These are phyloP conservation scores for Somion occarium DNA, from an alignment of 1,284 basidiomycete species.

Conservation along the genomic window DNA sequence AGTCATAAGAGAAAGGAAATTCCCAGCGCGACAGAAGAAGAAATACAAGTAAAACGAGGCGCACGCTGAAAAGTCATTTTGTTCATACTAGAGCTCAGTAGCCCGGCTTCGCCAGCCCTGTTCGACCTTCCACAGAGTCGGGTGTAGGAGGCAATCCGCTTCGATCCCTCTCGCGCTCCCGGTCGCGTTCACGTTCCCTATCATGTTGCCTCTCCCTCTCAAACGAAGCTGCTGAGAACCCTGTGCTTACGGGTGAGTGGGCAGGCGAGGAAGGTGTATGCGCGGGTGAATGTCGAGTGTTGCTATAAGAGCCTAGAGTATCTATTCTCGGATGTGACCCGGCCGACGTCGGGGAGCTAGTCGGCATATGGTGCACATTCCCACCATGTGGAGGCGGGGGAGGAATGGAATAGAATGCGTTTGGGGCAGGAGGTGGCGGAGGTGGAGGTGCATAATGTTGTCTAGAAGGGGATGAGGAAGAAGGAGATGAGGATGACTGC, in stretches of 20 bases:
- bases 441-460: not conserved
- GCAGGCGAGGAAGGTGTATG: conserved; percentile 34
- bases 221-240: conserved; percentile 38
- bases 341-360: no score
- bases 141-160: conserved; percentile 20
- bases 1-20: no score
- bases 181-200: conserved; percentile 41
- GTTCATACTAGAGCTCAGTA: no score
- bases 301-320: not conserved
- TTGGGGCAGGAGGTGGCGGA: not conserved
- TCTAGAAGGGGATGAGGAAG: not conserved
- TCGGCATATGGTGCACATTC: not conserved
- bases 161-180: conserved; percentile 27
- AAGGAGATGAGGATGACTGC: not conserved
- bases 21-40: no score
- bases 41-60: no score
- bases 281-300: not conserved
- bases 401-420: conserved; percentile 9
- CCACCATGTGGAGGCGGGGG: not conserved
- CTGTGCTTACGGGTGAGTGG: conserved; percentile 24
- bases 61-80: no score
- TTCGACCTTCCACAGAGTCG: not conserved
- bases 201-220: conserved; percentile 28
- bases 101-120: no score
- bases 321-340: not conserved